phyloP scores from a whole-genome alignment of 257 asterid genomes.

The Cinchona pubescens region DNA sequence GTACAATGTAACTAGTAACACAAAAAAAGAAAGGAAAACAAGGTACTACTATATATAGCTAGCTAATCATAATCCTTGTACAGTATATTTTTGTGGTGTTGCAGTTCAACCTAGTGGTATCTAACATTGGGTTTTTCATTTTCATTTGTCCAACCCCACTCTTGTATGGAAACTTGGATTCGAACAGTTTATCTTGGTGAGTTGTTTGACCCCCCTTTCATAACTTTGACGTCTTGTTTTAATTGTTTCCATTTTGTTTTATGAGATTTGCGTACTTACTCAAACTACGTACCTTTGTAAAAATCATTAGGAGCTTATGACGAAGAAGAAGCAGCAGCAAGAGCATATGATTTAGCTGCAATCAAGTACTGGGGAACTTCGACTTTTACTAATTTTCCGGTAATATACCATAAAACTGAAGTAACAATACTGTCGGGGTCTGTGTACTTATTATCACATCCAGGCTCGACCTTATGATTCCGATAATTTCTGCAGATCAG shows the following conservation, averaged over 20 bases:
- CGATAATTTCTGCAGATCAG: constrained; percentile 26
- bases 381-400: constrained; percentile 50
- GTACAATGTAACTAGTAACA: too few relatives aligned
- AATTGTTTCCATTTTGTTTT: not conserved
- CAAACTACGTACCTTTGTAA: not conserved
- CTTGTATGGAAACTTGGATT: constrained; percentile 7
- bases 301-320: constrained; percentile 47
- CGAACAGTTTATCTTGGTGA: constrained; percentile 44
- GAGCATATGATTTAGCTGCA: constrained; percentile 58
- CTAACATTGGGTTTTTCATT: constrained; percentile 4
- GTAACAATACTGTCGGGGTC: not conserved
- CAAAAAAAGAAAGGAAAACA: constrained; percentile 66
- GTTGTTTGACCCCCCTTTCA: constrained; percentile 4
- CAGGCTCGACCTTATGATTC: not conserved
- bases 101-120: not conserved
- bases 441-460: not conserved
- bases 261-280: not conserved
- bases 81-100: not conserved
- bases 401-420: not conserved
- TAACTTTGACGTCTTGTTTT: not conserved
- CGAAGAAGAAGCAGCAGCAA: constrained; percentile 55
- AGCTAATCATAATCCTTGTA: not conserved
- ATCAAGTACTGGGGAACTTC: constrained; percentile 51
- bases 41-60: constrained; percentile 18
- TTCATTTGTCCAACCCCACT: constrained; percentile 1